Evolutionary conservation across 139 green algal species (phyloP), one percentile per base, ranked within the genome.

Genomic region (Chlamydomonas asymmetrica): DNA sequence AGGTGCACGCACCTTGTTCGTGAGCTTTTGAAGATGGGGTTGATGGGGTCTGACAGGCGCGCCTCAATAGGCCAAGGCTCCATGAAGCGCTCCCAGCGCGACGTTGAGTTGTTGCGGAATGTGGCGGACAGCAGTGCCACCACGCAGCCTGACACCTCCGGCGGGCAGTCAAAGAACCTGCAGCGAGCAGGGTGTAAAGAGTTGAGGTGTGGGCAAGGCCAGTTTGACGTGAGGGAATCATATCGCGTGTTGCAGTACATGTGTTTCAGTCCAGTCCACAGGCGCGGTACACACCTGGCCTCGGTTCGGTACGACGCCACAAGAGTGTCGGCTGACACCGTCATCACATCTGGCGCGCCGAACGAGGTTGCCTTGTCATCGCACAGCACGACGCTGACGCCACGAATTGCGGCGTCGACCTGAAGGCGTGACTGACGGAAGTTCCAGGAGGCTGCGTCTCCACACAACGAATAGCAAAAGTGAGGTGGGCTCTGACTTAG

Each of bases 301-400:
- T n/a, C n/a, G n/a, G n/a, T n/a, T n/a, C n/a, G n/a, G n/a, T n/a
- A n/a, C n/a, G n/a, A n/a, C n/a, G n/a, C n/a, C n/a, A n/a, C n/a
- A n/a, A 84, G 25, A 0, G 41, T 34, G 50, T 80, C 60, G 10
- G 72, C 37, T 43, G 84, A 23, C 57, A 82, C 74, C 67, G 92
- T 85, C 70, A 97, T 81, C 48, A 97, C 88, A 40, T 97, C 92
- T 3, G 92, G 92, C 16, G 91, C 91, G 10, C 92, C 92, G 81
- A 92, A 96, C 2, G 90, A 94, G 59, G 86, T 87, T 3, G 85
- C 84, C 81, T 93, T 93, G 87, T 97, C 92, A 73, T 95, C 92
- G 85, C 92, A 97, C 45, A 97, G 83, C 66, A 94, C 83, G 6
- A 92, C 13, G 23, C 82, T 75, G 22, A 89, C 43, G 0, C 64